A percentile compares a stretch with the other conserved stretches of the same genome.
Evolutionary conservation across 169 alveolate species (phyloP).

Genomic region (Toxoplasma gondii): DNA sequence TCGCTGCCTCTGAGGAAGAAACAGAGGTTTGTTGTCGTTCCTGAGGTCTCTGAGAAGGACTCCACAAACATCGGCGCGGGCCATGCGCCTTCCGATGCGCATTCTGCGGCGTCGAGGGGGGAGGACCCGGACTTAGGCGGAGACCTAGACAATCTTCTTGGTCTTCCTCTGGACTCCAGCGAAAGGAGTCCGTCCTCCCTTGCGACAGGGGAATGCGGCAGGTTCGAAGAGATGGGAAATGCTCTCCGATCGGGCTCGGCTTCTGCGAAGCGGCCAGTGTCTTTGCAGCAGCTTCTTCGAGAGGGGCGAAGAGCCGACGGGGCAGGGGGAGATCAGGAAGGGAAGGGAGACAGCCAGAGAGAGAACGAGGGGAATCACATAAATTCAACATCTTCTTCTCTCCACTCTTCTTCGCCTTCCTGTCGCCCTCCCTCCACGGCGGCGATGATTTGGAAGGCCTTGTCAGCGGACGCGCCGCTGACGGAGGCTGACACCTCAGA

Average conservation of each 20-base stretch:
- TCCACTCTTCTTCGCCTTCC: neutral
- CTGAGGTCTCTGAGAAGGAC: neutral
- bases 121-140: too few species aligned
- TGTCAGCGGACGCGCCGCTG: neutral
- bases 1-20: neutral
- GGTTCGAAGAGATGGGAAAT: too few species aligned
- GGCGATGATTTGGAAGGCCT: neutral
- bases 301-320: neutral
- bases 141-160: too few species aligned
- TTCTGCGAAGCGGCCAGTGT: neutral
- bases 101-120: too few species aligned
- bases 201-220: too few species aligned
- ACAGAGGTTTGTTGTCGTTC: neutral
- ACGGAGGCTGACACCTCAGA: neutral
- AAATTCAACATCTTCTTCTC: neutral
- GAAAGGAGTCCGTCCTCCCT: neutral
- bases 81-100: neutral
- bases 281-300: neutral
- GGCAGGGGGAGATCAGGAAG: neutral
- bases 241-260: too few species aligned
- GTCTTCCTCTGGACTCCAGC: neutral
- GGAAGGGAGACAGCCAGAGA: neutral
- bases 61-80: neutral
- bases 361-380: neutral
- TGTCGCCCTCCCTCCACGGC: neutral